phyloP scores from a whole-genome alignment of 495 filamentous ascomycete species.

The Entonaema liquescens region DNA sequence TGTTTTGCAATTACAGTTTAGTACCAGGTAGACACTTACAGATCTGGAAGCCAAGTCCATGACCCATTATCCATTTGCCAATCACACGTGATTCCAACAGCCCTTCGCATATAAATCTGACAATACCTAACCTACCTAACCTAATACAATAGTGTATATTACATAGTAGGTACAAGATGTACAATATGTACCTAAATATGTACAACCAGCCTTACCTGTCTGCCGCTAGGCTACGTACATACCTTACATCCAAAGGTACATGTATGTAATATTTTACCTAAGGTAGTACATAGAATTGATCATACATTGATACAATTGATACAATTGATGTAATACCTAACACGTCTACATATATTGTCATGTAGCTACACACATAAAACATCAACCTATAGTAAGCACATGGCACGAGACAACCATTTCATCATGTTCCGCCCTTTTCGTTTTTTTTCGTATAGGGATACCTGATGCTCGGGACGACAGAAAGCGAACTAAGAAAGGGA shows the following conservation, averaged over 20 bases:
- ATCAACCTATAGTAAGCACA: slow-evolving; percentile 35
- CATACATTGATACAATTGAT: too few relatives aligned
- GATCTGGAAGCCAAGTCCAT: slow-evolving; percentile 29
- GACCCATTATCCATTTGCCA: too few relatives aligned
- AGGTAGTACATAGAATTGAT: not conserved
- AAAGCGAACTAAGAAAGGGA: not conserved
- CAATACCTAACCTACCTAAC: not conserved
- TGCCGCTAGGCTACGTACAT: not conserved
- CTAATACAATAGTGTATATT: too few relatives aligned
- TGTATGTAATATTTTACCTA: too few relatives aligned
- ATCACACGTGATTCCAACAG: too few relatives aligned
- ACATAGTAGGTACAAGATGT: too few relatives aligned
- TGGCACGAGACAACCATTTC: not conserved
- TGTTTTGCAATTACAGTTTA: slow-evolving; percentile 2
- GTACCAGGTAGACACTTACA: too few relatives aligned
- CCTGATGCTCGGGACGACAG: not conserved
- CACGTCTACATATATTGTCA: too few relatives aligned
- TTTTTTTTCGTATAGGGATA: slow-evolving; percentile 12
- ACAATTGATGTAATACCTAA: too few relatives aligned
- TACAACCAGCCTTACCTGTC: not conserved
- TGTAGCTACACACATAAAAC: not conserved
- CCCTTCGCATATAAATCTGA: too few relatives aligned
- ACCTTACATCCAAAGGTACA: too few relatives aligned
- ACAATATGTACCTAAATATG: not conserved
- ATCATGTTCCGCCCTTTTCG: not conserved